Evolutionary conservation across 371 early-diverging fungal genomes (phyloP).

Genomic region (Apophysomyces variabilis): DNA sequence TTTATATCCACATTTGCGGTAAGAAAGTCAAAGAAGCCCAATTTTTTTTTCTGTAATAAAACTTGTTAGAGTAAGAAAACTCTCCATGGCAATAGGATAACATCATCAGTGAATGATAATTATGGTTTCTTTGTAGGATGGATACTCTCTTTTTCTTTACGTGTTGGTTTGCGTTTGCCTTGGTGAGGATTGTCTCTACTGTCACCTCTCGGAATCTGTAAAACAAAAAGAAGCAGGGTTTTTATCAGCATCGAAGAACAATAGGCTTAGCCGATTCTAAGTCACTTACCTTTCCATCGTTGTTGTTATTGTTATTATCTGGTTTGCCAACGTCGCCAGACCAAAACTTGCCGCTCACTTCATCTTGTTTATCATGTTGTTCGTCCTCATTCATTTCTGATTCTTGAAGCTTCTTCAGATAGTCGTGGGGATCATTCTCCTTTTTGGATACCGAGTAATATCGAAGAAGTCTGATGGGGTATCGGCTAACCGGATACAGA

Average conservation of each 20-base stretch:
- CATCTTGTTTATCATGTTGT: background rate
- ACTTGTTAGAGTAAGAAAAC: too few relatives aligned
- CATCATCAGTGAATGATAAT: too few relatives aligned
- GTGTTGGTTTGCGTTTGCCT: slow-evolving; percentile 8
- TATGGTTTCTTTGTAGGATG: background rate
- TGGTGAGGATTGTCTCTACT: background rate
- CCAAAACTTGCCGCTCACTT: slow-evolving; percentile 1
- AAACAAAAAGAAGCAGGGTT: too few relatives aligned
- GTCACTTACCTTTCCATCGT: too few relatives aligned
- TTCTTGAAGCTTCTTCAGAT: background rate
- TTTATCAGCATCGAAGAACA: too few relatives aligned
- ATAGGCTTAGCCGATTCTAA: too few relatives aligned
- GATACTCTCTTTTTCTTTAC: slow-evolving; percentile 1
- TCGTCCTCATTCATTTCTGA: background rate
- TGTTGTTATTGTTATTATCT: background rate
- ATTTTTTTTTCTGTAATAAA: too few relatives aligned
- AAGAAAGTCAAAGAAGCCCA: too few relatives aligned
- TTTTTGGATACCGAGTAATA: background rate
- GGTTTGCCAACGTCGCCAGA: slow-evolving; percentile 1
- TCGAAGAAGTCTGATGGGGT: background rate
- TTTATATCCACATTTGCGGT: too few relatives aligned
- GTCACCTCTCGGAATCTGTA: too few relatives aligned
- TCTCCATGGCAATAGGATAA: too few relatives aligned
- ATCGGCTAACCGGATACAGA: background rate
- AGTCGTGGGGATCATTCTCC: background rate